phyloP scores from a whole-genome alignment of 2,329 filamentous ascomycete species.

The Ascosphaera acerosa region DNA sequence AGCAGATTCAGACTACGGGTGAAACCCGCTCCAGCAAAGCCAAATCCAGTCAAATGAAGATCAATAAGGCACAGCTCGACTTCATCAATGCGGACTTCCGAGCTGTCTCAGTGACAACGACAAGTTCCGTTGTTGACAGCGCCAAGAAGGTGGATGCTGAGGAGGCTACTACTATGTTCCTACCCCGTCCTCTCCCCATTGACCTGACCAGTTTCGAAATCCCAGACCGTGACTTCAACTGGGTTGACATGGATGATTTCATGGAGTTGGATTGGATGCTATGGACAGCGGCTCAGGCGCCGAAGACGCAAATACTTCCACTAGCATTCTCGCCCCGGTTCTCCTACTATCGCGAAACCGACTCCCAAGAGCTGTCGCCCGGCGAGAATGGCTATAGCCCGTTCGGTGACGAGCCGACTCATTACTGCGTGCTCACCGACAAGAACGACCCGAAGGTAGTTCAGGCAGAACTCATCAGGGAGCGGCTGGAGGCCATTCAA shows the following conservation, averaged over 20 bases:
- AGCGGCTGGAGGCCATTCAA: conserved; percentile 52
- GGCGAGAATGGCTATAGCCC: conserved; percentile 62
- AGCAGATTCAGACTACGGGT: conserved; percentile 66
- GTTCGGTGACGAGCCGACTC: conserved; percentile 81
- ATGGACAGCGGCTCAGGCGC: conserved; percentile 55
- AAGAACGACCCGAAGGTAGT: conserved; percentile 73
- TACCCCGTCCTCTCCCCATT: conserved; percentile 25
- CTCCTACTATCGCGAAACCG: conserved; percentile 92
- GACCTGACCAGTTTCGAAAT: conserved; percentile 78
- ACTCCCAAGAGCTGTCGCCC: conserved; percentile 51
- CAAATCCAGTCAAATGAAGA: conserved; percentile 78
- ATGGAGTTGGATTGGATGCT: conserved; percentile 94
- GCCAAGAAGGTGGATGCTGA: conserved; percentile 32
- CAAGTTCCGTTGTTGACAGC: conserved; percentile 51
- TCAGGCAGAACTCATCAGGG: conserved; percentile 61
- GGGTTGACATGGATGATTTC: conserved; percentile 99
- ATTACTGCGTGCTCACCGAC: conserved; percentile 84
- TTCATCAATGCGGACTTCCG: conserved; percentile 77
- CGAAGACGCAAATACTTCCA: conserved; percentile 81
- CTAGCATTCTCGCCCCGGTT: conserved; percentile 82
- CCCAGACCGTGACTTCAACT: conserved; percentile 79
- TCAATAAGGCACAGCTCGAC: conserved; percentile 83
- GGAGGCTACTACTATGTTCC: conserved; percentile 34
- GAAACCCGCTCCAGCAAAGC: conserved; percentile 51
- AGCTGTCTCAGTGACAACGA: conserved; percentile 76